A percentile compares a stretch with the other conserved stretches of the same genome.
These are phyloP conservation scores for Phoma sp. DNA, from an alignment of 2,329 filamentous ascomycete species.

Conservation along the genomic window DNA sequence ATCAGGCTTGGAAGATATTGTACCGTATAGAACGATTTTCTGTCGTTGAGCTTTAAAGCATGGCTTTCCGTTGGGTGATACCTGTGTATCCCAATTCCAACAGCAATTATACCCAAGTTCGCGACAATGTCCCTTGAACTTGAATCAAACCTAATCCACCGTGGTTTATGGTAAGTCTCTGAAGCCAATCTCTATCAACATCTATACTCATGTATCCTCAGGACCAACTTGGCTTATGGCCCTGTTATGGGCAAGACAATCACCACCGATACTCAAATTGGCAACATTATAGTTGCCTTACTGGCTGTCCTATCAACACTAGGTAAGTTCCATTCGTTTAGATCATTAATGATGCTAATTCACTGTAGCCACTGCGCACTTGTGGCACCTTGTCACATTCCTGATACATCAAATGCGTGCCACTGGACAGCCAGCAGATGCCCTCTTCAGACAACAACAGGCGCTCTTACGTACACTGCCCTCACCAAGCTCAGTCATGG, in stretches of 20 bases:
- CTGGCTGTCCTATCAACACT: constrained; percentile 24
- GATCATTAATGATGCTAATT: background rate
- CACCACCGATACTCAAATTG: constrained; percentile 28
- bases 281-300: constrained; percentile 28
- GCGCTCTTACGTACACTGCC: constrained; percentile 28
- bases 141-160: constrained; percentile 1
- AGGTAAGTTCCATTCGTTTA: background rate
- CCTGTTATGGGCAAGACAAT: constrained; percentile 27
- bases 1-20: too few species aligned
- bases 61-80: too few species aligned
- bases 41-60: too few species aligned
- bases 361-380: constrained; percentile 15
- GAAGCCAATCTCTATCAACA: too few species aligned
- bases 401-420: constrained; percentile 25
- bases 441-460: constrained; percentile 29
- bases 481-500: constrained; percentile 21
- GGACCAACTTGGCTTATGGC: constrained; percentile 18
- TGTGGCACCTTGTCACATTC: constrained; percentile 32
- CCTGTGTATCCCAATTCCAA: too few species aligned
- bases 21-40: too few species aligned
- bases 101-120: too few species aligned
- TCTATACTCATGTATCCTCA: background rate
- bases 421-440: constrained; percentile 16
- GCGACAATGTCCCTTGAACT: constrained; percentile 8
- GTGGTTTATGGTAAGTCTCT: constrained; percentile 4